Conservation (phyloP, 495 filamentous ascomycete genomes). For the Tuber aestivum region DNA sequence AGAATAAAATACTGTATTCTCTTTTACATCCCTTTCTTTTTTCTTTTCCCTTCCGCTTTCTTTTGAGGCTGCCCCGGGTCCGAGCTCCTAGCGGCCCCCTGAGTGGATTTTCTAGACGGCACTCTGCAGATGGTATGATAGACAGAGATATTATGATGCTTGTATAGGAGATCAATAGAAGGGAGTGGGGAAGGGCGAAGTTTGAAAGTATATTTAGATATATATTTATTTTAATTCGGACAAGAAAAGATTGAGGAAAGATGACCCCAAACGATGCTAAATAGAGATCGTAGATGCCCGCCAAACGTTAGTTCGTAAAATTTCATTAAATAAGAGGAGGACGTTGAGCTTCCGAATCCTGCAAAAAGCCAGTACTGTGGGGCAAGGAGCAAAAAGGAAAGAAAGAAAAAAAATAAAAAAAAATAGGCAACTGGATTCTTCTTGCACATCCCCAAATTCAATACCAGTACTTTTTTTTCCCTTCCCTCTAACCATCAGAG, state of each 20-base stretch:
- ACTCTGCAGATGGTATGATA: not conserved
- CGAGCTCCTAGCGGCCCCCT: not conserved
- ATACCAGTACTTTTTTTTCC: not conserved
- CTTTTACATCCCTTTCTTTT: not conserved
- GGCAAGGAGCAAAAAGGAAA: not conserved
- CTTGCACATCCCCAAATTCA: not conserved
- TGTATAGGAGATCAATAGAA: not conserved
- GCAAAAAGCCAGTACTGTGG: not conserved
- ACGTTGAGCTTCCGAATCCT: not conserved
- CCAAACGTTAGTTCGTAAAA: not conserved
- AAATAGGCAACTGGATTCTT: constrained; percentile 1
- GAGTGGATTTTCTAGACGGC: not conserved
- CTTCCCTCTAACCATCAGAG: constrained; percentile 4
- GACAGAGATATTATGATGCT: not conserved
- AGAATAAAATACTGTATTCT: not conserved
- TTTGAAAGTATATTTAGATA: not conserved
- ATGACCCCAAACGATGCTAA: not conserved
- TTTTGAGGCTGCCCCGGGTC: not conserved
- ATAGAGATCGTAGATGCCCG: not conserved
- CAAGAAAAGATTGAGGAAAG: not conserved
- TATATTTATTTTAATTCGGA: constrained; percentile 1
- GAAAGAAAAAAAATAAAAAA: not conserved
- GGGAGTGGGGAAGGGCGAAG: not conserved
- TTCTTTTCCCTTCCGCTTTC: not conserved
- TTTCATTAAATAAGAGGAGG: not conserved